A percentile compares a stretch with the other conserved stretches of the same genome.
phyloP scores from a whole-genome alignment of 2,329 filamentous ascomycete genomes.

The Aspergillus tanneri region DNA sequence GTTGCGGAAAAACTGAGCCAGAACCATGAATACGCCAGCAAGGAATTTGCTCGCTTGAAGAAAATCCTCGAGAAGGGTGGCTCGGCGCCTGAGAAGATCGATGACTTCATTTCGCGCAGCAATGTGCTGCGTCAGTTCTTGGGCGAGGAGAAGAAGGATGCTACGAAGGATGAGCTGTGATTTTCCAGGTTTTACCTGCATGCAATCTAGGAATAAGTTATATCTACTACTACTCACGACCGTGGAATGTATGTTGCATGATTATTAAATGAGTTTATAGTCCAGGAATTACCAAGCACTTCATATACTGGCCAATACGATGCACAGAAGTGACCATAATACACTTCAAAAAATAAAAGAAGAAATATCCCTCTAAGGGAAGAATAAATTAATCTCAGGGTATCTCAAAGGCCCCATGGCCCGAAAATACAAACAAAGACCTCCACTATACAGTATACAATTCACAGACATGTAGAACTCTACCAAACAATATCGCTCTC shows the following conservation, averaged over 20 bases:
- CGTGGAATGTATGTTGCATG: not conserved
- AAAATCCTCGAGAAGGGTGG: slow-evolving; percentile 83
- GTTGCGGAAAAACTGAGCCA: slow-evolving; percentile 80
- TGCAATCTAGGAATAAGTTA: not conserved
- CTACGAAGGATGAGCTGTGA: slow-evolving; percentile 66
- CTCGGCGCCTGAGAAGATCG: slow-evolving; percentile 78
- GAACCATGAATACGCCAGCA: slow-evolving; percentile 75
- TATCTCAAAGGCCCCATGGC: slow-evolving; percentile 4
- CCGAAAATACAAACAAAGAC: not conserved
- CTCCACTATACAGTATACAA: not conserved
- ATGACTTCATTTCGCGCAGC: slow-evolving; percentile 80
- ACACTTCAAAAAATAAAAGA: not conserved
- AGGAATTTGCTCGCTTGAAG: slow-evolving; percentile 79
- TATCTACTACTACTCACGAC: not conserved
- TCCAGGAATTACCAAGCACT: not conserved
- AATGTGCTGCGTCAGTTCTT: slow-evolving; percentile 84
- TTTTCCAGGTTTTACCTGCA: slow-evolving; percentile 19
- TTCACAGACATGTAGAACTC: not conserved
- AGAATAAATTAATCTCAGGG: slow-evolving; percentile 1
- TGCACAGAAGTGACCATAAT: no score
- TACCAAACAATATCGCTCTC: not conserved
- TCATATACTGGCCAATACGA: no score
- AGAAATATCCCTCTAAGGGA: not conserved
- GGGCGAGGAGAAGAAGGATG: slow-evolving; percentile 55
- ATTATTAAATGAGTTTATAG: not conserved